Evolutionary conservation across 2,329 filamentous ascomycete species (phyloP).

Genomic region (Microsporum audouinii): DNA sequence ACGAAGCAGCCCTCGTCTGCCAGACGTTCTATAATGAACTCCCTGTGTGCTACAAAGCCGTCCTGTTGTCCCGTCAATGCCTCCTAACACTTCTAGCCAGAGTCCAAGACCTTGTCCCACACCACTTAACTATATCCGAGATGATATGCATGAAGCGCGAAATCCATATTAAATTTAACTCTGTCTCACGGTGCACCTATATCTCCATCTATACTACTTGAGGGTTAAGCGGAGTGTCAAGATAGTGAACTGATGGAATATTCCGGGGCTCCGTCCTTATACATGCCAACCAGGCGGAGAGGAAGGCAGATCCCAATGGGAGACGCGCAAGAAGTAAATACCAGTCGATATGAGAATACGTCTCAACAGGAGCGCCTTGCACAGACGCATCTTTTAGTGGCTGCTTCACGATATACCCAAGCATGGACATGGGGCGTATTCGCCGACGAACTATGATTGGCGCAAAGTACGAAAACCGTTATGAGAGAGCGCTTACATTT

Average conservation of each 20-base stretch:
- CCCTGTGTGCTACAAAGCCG: background rate
- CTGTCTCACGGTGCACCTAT: conserved; percentile 10
- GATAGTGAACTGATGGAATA: background rate
- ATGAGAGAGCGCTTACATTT: background rate
- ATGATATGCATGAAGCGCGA: conserved; percentile 8
- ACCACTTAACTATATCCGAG: background rate
- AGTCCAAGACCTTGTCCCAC: background rate
- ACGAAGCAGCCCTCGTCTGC: background rate
- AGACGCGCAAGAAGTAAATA: conserved; percentile 1
- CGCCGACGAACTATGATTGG: background rate
- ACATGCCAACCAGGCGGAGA: background rate
- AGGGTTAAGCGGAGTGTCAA: background rate
- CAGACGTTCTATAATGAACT: background rate
- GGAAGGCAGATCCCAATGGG: background rate
- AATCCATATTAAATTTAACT: conserved; percentile 3
- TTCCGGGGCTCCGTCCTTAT: background rate
- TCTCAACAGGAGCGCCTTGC: background rate
- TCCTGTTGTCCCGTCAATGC: background rate
- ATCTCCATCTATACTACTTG: background rate
- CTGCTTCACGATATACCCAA: background rate
- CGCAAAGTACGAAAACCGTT: background rate
- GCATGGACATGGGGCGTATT: background rate
- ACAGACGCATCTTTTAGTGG: background rate
- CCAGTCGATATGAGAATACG: background rate
- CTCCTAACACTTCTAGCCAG: background rate